Evolutionary conservation across 495 filamentous ascomycete species (phyloP).

Genomic region (Evernia prunastri): DNA sequence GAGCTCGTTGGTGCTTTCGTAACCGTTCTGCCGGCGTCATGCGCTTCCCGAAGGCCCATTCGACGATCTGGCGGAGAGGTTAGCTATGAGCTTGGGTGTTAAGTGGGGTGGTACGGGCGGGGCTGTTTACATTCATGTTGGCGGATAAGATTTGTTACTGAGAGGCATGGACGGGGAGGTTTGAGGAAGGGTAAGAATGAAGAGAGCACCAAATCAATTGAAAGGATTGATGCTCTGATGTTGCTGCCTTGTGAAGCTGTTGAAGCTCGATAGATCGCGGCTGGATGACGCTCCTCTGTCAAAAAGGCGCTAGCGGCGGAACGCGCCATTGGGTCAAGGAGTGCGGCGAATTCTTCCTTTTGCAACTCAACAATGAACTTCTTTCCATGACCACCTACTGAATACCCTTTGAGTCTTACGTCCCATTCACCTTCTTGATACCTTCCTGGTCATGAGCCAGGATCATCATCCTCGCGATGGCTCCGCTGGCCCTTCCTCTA

Average conservation of each 20-base stretch:
- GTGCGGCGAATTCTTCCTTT: not conserved
- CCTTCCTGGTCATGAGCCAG: conserved; percentile 58
- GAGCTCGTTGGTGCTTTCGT: conserved; percentile 91
- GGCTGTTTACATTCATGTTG: conserved; percentile 55
- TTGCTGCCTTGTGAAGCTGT: conserved; percentile 14
- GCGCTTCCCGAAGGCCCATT: conserved; percentile 98
- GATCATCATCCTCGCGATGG: conserved; percentile 53
- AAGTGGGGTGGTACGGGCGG: conserved; percentile 15
- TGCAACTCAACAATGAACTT: conserved; percentile 10
- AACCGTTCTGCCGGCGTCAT: conserved; percentile 95
- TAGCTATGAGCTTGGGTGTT: conserved; percentile 21
- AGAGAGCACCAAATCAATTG: conserved; percentile 18
- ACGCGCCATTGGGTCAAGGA: not conserved
- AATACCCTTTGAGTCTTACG: not conserved
- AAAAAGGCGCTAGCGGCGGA: not conserved
- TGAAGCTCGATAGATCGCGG: conserved; percentile 3
- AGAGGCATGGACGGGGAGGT: not conserved
- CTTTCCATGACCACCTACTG: not conserved
- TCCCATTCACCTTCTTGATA: not conserved
- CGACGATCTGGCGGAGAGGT: conserved; percentile 60
- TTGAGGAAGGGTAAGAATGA: not conserved
- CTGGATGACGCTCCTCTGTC: conserved; percentile 10
- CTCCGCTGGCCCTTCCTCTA: conserved; percentile 31
- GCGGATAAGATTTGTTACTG: not conserved
- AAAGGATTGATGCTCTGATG: not conserved